Evolutionary conservation across 2,329 filamentous ascomycete genomes (phyloP).

Genomic region (Cyphellophora europaea): DNA sequence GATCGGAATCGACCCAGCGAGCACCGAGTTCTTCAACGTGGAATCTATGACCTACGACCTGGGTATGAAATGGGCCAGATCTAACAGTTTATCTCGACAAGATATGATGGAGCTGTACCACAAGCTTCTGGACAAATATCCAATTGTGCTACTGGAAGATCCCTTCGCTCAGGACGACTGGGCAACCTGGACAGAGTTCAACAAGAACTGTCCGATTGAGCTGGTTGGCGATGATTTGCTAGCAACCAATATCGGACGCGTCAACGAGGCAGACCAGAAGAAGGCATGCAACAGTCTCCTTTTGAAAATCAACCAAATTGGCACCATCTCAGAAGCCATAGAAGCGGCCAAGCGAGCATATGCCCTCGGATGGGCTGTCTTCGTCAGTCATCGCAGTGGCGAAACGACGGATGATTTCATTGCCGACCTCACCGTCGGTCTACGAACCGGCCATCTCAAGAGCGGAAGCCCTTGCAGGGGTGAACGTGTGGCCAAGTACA

Average conservation of each 20-base stretch:
- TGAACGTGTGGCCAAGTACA: conserved; percentile 35
- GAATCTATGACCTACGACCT: conserved; percentile 25
- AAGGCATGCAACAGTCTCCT: conserved; percentile 32
- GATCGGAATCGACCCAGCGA: conserved; percentile 33
- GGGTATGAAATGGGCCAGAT: conserved; percentile 26
- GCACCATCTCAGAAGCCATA: conserved; percentile 32
- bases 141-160: conserved; percentile 31
- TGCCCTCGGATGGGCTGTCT: conserved; percentile 29
- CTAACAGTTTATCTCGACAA: conserved; percentile 16
- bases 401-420: conserved; percentile 37
- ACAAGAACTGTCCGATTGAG: conserved; percentile 24
- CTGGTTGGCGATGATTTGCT: conserved; percentile 34
- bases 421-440: conserved; percentile 30
- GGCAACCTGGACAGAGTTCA: conserved; percentile 27
- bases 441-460: conserved; percentile 32
- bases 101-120: conserved; percentile 25
- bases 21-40: conserved; percentile 27
- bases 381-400: conserved; percentile 34
- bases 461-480: conserved; percentile 30
- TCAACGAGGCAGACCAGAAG: conserved; percentile 26
- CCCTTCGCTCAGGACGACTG: conserved; percentile 34
- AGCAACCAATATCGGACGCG: conserved; percentile 28
- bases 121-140: conserved; percentile 25
- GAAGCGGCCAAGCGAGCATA: conserved; percentile 26
- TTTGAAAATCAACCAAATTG: conserved; percentile 36